A percentile compares a stretch with the other conserved stretches of the same genome.
These are phyloP conservation scores for Polychaeton citri DNA, from an alignment of 2,329 filamentous ascomycete genomes.

Conservation along the genomic window DNA sequence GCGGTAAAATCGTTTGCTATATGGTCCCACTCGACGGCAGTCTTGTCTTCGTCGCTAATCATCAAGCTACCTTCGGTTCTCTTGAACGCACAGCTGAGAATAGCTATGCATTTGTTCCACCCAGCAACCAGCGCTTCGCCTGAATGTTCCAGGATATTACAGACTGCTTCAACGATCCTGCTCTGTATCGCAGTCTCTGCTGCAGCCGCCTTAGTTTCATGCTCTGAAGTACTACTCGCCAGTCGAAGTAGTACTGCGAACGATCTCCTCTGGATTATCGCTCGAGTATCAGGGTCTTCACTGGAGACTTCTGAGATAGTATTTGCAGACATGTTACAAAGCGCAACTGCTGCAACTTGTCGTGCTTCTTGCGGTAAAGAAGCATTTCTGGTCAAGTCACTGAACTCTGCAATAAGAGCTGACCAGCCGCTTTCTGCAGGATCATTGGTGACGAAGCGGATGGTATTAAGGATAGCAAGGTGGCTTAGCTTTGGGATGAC, in stretches of 20 bases:
- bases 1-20: conserved; percentile 37
- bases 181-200: conserved; percentile 46
- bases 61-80: conserved; percentile 6
- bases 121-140: conserved; percentile 72
- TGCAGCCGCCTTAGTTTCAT: conserved; percentile 14
- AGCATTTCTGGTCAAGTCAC: conserved; percentile 30
- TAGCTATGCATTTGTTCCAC: conserved; percentile 75
- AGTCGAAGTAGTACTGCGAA: conserved; percentile 30
- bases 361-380: conserved; percentile 30
- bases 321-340: conserved; percentile 36
- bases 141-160: conserved; percentile 71
- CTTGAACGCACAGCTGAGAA: conserved; percentile 71
- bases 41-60: conserved; percentile 4
- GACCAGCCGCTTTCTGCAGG: conserved; percentile 65
- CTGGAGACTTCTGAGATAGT: conserved; percentile 40
- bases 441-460: conserved; percentile 53
- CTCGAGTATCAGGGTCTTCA: conserved; percentile 21
- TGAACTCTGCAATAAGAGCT: conserved; percentile 45
- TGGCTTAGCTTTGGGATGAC: conserved; percentile 35
- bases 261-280: conserved; percentile 17
- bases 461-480: conserved; percentile 31
- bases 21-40: conserved; percentile 15
- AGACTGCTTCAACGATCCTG: conserved; percentile 52
- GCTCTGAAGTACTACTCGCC: conserved; percentile 24
- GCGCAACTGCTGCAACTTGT: conserved; percentile 35